phyloP scores from a whole-genome alignment of 345 rosid species.

The Carallia pectinifolia region DNA sequence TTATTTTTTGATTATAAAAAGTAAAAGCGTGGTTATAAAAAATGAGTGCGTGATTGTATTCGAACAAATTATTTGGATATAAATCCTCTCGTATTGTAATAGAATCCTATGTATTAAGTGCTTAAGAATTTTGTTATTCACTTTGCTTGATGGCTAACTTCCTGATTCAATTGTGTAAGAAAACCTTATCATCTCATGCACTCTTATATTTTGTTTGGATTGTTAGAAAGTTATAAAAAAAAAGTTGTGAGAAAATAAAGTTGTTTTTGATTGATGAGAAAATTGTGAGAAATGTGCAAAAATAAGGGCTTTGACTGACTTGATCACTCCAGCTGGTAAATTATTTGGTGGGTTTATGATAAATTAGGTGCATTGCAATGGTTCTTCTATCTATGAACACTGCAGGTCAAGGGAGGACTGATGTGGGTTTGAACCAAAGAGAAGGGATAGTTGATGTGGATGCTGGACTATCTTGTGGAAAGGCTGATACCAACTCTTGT shows the following conservation, averaged over 20 bases:
- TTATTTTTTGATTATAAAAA: too few relatives aligned
- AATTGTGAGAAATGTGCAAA: background rate
- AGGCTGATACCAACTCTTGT: conserved; percentile 17
- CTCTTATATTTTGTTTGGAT: conserved; percentile 4
- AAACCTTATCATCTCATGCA: conserved; percentile 20
- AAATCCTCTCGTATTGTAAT: too few relatives aligned
- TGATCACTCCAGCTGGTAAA: conserved; percentile 9
- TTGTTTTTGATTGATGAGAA: too few relatives aligned
- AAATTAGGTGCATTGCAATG: conserved; percentile 22
- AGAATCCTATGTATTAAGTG: background rate
- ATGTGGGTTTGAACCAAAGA: conserved; percentile 34
- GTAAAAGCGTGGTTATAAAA: too few relatives aligned
- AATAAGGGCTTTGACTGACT: conserved; percentile 9
- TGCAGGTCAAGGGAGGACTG: conserved; percentile 49
- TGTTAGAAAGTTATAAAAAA: too few relatives aligned
- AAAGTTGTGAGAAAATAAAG: too few relatives aligned
- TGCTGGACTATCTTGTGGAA: conserved; percentile 2
- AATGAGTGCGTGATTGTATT: too few relatives aligned
- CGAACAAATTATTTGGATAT: too few relatives aligned
- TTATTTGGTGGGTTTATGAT: conserved; percentile 30
- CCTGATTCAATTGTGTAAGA: conserved; percentile 9
- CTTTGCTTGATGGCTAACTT: conserved; percentile 13
- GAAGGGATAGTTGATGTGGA: conserved; percentile 21
- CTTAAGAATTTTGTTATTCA: conserved; percentile 15
- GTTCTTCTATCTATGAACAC: conserved; percentile 18